Base-by-base conservation (phyloP, 2,329 filamentous ascomycete genomes). In the Aureobasidium sp. region DNA sequence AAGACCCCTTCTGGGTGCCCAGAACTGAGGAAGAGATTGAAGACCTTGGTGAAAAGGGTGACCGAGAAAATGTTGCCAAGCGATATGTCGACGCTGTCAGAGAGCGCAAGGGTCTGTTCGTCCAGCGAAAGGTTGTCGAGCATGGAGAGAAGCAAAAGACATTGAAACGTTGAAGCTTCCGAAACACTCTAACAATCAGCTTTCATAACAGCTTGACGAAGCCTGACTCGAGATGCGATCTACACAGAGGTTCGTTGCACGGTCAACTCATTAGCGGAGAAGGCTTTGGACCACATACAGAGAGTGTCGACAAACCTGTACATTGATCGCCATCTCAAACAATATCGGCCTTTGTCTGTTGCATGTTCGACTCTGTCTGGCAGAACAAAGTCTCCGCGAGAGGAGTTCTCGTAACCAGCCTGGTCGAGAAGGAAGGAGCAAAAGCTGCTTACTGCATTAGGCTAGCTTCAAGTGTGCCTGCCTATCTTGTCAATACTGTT, bases 1-100 rank as follows among this genome's bases (percentile, higher is more conserved):
- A 97, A 76, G 94, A 99, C 78, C 94, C 94, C 0, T 96, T 95
- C 78, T 99, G 94, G 94, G 91, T 96, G 50, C 94, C 94, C 1
- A 91, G 91, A 66, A 97, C 93, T 0, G 94, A 97, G 72, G 94
- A 97, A 73, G 91, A 99, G 71, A 76, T 99, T 57, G 94, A 99
- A 80, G 94, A 99, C 78, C 77, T 99, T 64, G 94, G 94, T 30
- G 93, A 97, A 79, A 79, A 93, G 72, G 94, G 90, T 4, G 94
- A 99, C 76, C 84, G 85, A 71, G 94, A 97, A 80, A 97, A 97
- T 76, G 90, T 97, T 55, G 94, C 94, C 29, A 96, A 95, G 83
- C 79, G 89, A 71, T 97, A 97, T 79, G 92, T 99, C 83, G 94
- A 99, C 77, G 80, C 83, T 41, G 93, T 99, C 44, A 81, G 94